These are phyloP conservation scores for Medicago arabica DNA, from an alignment of 306 rosid species.

Conservation along the genomic window DNA sequence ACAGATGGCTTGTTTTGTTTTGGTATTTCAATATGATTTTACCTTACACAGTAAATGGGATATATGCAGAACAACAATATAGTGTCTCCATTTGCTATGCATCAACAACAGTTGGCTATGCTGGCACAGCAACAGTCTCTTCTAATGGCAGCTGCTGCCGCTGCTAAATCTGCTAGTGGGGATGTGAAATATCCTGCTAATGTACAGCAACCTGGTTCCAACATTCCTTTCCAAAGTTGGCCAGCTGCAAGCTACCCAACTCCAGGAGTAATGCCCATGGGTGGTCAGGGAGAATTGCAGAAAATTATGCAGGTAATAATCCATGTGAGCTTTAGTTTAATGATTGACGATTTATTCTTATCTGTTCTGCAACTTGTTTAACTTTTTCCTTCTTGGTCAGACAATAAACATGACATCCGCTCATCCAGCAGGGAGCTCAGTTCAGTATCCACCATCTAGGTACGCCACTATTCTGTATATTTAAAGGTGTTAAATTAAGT, in stretches of 20 bases:
- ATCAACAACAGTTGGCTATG: slow-evolving; percentile 94
- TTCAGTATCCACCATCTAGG: slow-evolving; percentile 76
- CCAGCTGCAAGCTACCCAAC: slow-evolving; percentile 61
- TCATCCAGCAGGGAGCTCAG: slow-evolving; percentile 59
- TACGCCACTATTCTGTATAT: slow-evolving; percentile 44
- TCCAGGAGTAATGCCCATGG: slow-evolving; percentile 66
- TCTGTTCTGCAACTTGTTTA: slow-evolving; percentile 41
- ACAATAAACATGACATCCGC: slow-evolving; percentile 53
- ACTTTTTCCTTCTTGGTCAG: slow-evolving; percentile 50
- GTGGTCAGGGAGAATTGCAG: slow-evolving; percentile 63
- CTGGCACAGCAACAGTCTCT: slow-evolving; percentile 88
- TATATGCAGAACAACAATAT: slow-evolving; percentile 65
- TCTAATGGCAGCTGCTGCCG: slow-evolving; percentile 78
- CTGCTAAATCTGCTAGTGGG: slow-evolving; percentile 60
- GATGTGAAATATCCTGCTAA: slow-evolving; percentile 55
- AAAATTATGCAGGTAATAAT: slow-evolving; percentile 68
- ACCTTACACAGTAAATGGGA: slow-evolving; percentile 46
- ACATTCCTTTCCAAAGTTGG: slow-evolving; percentile 73
- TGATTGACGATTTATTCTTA: slow-evolving; percentile 31
- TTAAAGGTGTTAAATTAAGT: slow-evolving; percentile 6
- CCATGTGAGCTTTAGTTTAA: slow-evolving; percentile 27
- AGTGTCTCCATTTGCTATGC: slow-evolving; percentile 83
- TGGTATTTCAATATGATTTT: slow-evolving; percentile 22
- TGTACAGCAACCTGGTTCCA: slow-evolving; percentile 61
- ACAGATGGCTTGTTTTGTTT: slow-evolving; percentile 6